Evolutionary conservation across 192 early-diverging fungal species (phyloP).

Genomic region (Coemansia sp.): DNA sequence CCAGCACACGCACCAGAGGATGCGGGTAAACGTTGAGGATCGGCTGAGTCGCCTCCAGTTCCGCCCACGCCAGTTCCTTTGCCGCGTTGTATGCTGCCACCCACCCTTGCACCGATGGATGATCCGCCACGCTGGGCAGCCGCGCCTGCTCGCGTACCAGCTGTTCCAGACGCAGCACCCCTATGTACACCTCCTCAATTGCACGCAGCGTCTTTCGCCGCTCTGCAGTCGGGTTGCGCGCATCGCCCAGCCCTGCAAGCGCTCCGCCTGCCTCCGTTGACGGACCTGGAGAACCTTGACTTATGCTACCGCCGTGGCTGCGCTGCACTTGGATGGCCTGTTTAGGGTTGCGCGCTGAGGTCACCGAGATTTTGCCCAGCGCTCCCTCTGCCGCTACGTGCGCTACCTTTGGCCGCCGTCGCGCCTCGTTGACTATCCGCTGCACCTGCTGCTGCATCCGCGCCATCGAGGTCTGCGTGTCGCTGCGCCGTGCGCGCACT

Average conservation of each 20-base stretch:
- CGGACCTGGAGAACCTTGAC: conserved; percentile 4
- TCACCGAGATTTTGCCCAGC: conserved; percentile 89
- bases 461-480: conserved; percentile 58
- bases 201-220: conserved; percentile 59
- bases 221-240: conserved; percentile 58
- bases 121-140: conserved; percentile 26
- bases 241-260: conserved; percentile 32
- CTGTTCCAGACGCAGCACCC: conserved; percentile 81
- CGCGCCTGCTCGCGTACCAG: conserved; percentile 69
- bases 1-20: conserved; percentile 83
- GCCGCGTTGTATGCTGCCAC: conserved; percentile 28
- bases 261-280: conserved; percentile 25
- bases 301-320: conserved; percentile 36
- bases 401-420: conserved; percentile 81
- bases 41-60: conserved; percentile 47
- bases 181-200: conserved; percentile 79
- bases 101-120: conserved; percentile 37
- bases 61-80: conserved; percentile 35
- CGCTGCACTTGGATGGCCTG: conserved; percentile 75
- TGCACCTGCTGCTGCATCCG: conserved; percentile 95
- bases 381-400: conserved; percentile 89
- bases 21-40: conserved; percentile 65
- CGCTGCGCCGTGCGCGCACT: conserved; percentile 22
- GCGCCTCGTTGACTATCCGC: conserved; percentile 91
- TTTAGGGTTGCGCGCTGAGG: conserved; percentile 86